Evolutionary conservation across 139 green algal species (phyloP), one percentile per base, ranked within the genome.

Genomic region (Penium margaritaceum): DNA sequence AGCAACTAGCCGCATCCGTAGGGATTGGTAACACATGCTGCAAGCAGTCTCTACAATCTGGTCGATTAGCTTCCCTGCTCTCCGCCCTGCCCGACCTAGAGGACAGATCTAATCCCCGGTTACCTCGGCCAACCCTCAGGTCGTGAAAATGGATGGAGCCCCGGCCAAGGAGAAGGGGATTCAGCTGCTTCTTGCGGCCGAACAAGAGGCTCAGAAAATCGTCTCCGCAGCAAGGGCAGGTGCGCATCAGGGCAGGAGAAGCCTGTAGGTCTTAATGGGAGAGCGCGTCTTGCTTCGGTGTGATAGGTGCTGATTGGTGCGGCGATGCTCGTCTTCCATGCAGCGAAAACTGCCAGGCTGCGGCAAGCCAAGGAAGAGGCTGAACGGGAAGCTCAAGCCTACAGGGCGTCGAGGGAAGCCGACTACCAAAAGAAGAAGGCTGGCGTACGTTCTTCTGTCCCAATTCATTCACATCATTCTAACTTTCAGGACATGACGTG

Each of bases 141-240:
- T n/a, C n/a, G n/a, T n/a, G n/a, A n/a, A n/a, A n/a, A 71, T 71
- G 63, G 63, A 51, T 3, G 63, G 39, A 21, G n/a, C 34, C 0
- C 32, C 44, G 44, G 33, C 63, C 27, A 38, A 68, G 67, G 83
- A 90, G 19, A 91, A 95, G 74, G 90, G 90, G 53, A 96, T 97
- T 51, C 88, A 96, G 80, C 86, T 89, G 71, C 85, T 97, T n/a
- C 77, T 97, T 34, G 84, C 81, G 21, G 91, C 91, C 24, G 91
- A 96, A 83, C 71, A 89, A 43, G 90, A 96, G 70, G 91, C 91
- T 3, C 90, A 95, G 61, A 72, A 81, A 7, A 95, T 96, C 51
- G 89, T 97, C 21, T 67, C 83, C 30, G 86, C 88, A 41, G 91
- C 91, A 12, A 75, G 91, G 1, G 88, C 88, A 88, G 85, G 91